These are phyloP conservation scores for Salix brachista DNA, from an alignment of 345 rosid species.

Conservation along the genomic window DNA sequence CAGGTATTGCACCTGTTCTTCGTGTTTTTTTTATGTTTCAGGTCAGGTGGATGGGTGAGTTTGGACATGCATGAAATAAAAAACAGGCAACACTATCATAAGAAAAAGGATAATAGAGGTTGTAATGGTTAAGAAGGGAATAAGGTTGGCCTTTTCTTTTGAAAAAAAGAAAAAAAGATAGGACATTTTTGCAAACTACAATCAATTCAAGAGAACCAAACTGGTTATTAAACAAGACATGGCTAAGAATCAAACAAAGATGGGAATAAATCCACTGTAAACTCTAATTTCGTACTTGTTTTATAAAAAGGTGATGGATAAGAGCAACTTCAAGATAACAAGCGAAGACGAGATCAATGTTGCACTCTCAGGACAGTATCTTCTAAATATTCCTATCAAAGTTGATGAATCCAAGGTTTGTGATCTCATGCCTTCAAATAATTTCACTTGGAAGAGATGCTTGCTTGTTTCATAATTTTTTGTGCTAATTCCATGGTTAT, in stretches of 20 bases:
- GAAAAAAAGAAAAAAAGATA: not conserved
- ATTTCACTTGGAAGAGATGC: not conserved
- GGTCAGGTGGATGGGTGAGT: not conserved
- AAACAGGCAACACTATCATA: not conserved
- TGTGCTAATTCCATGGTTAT: not conserved
- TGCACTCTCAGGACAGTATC: conserved; percentile 88
- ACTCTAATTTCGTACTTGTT: not conserved
- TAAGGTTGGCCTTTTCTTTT: not conserved
- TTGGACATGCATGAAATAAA: not conserved
- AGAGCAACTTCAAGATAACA: conserved; percentile 85
- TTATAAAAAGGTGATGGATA: conserved; percentile 69
- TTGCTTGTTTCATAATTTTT: not conserved
- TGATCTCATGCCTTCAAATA: not conserved
- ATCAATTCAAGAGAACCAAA: not conserved
- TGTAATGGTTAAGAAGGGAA: not conserved
- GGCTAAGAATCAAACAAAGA: not conserved
- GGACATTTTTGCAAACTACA: not conserved
- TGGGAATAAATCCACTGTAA: not conserved
- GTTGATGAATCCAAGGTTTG: conserved; percentile 90
- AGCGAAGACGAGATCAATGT: conserved; percentile 80
- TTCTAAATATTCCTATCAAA: conserved; percentile 78
- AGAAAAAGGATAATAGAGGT: too few relatives aligned
- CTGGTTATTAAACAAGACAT: not conserved
- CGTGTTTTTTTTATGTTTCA: not conserved
- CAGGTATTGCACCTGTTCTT: conserved; percentile 44